Conservation (phyloP, 1,139 yeast genomes). For the Kluyveromyces sp. region DNA sequence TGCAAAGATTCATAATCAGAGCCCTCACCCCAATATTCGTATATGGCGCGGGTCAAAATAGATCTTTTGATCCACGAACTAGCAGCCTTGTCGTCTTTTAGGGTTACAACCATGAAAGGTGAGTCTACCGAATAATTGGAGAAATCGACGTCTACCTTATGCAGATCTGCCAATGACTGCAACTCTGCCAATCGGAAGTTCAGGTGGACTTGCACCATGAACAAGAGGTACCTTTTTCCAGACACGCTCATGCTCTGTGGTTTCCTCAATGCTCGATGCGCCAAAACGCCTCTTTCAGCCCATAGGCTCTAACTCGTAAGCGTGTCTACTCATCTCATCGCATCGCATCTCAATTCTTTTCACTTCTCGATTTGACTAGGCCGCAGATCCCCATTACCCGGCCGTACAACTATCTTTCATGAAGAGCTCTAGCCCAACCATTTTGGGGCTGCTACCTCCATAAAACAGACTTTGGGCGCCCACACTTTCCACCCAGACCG, state of each 20-base stretch:
- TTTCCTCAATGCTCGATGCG: too few relatives aligned
- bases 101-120: constrained; percentile 67
- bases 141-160: constrained; percentile 52
- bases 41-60: constrained; percentile 65
- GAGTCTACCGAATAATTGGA: constrained; percentile 47
- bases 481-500: too few relatives aligned
- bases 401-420: too few relatives aligned
- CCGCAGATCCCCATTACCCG: too few relatives aligned
- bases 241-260: not conserved
- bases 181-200: constrained; percentile 76
- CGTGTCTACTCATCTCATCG: too few relatives aligned
- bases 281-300: not conserved
- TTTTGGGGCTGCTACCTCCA: too few relatives aligned
- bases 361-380: too few relatives aligned
- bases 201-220: constrained; percentile 79
- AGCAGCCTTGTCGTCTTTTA: constrained; percentile 65
- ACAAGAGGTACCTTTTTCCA: constrained; percentile 50
- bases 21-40: constrained; percentile 83
- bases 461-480: not conserved
- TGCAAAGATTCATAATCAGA: constrained; percentile 51
- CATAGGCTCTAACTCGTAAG: too few relatives aligned
- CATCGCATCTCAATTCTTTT: not conserved
- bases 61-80: constrained; percentile 55
- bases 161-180: constrained; percentile 69
- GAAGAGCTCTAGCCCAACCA: too few relatives aligned